These are phyloP conservation scores for Lathyrus aphaca DNA, from an alignment of 306 rosid species.

Conservation along the genomic window DNA sequence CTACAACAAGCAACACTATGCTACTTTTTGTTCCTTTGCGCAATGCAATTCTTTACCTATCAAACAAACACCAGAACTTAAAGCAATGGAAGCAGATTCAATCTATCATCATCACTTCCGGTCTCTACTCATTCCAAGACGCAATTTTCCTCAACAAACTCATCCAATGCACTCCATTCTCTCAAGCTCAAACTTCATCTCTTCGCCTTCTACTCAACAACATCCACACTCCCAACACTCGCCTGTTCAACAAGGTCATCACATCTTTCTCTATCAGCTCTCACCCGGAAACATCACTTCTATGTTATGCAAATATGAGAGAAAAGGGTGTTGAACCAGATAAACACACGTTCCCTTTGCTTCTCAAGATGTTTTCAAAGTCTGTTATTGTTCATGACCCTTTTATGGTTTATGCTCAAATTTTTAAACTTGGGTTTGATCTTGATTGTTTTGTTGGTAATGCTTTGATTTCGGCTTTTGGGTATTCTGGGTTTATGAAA, in stretches of 20 bases:
- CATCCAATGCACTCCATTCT: conserved; percentile 14
- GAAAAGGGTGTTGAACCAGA: conserved; percentile 41
- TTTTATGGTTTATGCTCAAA: conserved; percentile 38
- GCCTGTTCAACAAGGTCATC: conserved; percentile 41
- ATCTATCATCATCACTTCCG: conserved; percentile 41
- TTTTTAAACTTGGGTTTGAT: conserved; percentile 46
- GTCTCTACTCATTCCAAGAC: conserved; percentile 28
- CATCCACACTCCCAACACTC: conserved; percentile 29
- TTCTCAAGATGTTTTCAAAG: conserved; percentile 44
- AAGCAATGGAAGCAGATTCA: conserved; percentile 40
- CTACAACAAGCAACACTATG: not conserved
- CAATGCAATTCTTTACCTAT: conserved; percentile 11
- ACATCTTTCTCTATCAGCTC: conserved; percentile 29
- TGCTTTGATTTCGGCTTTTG: conserved; percentile 41
- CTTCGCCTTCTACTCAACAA: conserved; percentile 36
- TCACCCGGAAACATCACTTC: conserved; percentile 28
- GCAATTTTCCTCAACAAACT: conserved; percentile 34
- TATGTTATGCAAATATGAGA: conserved; percentile 41
- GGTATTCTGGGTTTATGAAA: conserved; percentile 41
- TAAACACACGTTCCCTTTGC: conserved; percentile 54
- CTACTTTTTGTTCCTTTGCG: not conserved
- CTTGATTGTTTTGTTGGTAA: conserved; percentile 44
- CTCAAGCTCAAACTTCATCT: conserved; percentile 17
- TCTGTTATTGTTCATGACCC: conserved; percentile 11
- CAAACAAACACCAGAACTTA: conserved; percentile 15